These are phyloP conservation scores for Chytridium lagenaria DNA, from an alignment of 371 early-diverging fungal species.

Conservation along the genomic window DNA sequence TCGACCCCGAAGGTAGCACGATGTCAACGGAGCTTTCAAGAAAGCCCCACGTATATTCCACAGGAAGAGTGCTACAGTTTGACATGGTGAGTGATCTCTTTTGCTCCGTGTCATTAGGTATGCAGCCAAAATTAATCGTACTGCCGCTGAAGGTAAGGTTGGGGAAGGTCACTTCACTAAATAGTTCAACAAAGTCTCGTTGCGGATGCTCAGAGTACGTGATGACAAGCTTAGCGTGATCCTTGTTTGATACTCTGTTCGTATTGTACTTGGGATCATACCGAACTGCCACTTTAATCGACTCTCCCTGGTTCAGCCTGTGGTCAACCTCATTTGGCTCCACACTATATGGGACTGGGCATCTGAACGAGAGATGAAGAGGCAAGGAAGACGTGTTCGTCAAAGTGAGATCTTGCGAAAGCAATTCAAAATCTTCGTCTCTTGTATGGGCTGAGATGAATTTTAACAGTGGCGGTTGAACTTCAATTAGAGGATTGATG, in stretches of 20 bases:
- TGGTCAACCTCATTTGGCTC: conserved; percentile 27
- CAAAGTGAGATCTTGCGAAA: conserved; percentile 46
- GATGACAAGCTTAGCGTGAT: conserved; percentile 51
- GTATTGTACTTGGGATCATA: conserved; percentile 53
- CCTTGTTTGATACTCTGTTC: conserved; percentile 49
- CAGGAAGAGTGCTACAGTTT: conserved; percentile 54
- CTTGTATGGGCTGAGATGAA: conserved; percentile 49
- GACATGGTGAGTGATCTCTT: conserved; percentile 43
- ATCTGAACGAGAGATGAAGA: conserved; percentile 48
- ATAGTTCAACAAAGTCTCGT: conserved; percentile 55
- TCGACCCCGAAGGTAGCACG: neutral
- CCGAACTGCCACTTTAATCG: conserved; percentile 34
- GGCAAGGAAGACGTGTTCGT: conserved; percentile 55
- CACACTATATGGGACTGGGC: conserved; percentile 49
- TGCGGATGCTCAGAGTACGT: conserved; percentile 62
- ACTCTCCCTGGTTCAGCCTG: conserved; percentile 45
- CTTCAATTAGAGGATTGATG: conserved; percentile 54
- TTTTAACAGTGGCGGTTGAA: conserved; percentile 42
- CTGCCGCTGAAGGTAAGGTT: conserved; percentile 50
- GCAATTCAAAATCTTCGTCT: conserved; percentile 45
- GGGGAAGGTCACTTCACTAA: conserved; percentile 55
- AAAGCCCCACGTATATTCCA: conserved; percentile 55
- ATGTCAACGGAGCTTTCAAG: conserved; percentile 33
- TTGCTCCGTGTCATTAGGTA: conserved; percentile 52
- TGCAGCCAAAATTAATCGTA: conserved; percentile 54